Evolutionary conservation across 352 stramenopile species (phyloP).

Genomic region (Pseudoperonospora humuli): DNA sequence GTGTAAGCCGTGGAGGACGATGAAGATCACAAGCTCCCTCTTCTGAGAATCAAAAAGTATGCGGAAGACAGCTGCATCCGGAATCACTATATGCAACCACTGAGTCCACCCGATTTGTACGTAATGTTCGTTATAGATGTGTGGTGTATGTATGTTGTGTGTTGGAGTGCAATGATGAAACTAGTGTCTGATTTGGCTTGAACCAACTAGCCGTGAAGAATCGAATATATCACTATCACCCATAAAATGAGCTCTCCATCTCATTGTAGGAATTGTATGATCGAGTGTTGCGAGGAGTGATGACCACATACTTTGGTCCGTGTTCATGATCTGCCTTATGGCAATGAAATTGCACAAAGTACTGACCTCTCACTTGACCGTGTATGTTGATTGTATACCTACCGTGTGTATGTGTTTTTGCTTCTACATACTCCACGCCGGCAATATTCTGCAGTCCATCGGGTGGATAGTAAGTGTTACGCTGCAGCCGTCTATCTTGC

Average conservation of each 20-base stretch:
- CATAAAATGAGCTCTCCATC: constrained; percentile 85
- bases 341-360: constrained; percentile 88
- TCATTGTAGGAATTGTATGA: constrained; percentile 8
- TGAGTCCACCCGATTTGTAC: constrained; percentile 47
- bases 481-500: constrained; percentile 24
- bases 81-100: constrained; percentile 87
- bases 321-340: constrained; percentile 89
- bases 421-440: constrained; percentile 86
- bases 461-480: constrained; percentile 24
- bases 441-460: constrained; percentile 59
- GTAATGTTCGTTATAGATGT: no score
- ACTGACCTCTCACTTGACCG: constrained; percentile 45
- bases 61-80: constrained; percentile 83
- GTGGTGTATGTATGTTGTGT: constrained; percentile 15
- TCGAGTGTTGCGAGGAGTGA: constrained; percentile 42
- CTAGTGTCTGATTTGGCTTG: constrained; percentile 76
- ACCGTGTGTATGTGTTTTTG: constrained; percentile 24
- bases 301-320: constrained; percentile 88
- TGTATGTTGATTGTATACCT: constrained; percentile 10
- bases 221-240: constrained; percentile 90
- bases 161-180: constrained; percentile 80
- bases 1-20: constrained; percentile 28
- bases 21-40: constrained; percentile 86
- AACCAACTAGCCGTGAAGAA: constrained; percentile 88
- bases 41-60: constrained; percentile 63